Evolutionary conservation across 2,329 filamentous ascomycete genomes (phyloP), one percentile per base, ranked within the genome.

Genomic region (Ophiostoma angusticollis): DNA sequence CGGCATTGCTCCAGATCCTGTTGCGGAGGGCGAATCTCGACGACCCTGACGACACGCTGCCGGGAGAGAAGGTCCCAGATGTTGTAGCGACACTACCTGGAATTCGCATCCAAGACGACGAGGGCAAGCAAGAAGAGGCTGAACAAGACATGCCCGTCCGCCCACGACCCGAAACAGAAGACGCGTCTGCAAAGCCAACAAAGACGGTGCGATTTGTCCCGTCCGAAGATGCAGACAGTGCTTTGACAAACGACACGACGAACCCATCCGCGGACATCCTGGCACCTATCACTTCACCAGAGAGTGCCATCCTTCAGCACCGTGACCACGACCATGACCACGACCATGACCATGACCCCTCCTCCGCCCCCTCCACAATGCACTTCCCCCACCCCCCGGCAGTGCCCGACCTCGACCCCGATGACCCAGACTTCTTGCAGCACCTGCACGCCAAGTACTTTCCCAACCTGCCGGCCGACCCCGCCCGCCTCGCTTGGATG

Each of bases 371-470:
- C 22, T 14, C 21, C 9, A 13, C 36, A 6, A 66, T 70, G 12
- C 81, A 84, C 60, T 84, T 79, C 58, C 79, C 78, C 9, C 58
- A 57, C 12, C n/a, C 62, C 58, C 47, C 45, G 2, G 65, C 58
- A 30, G 57, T 70, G 6, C 81, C 82, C 9, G 79, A 85, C 43
- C 79, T 96, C 46, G 84, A 96, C 56, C 86, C 87, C 0, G 67
- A 74, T 27, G 84, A 87, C 43, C 80, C 84, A 0, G 69, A 84
- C 53, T 96, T 96, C 62, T 77, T 96, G 42, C 62, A 74, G 33
- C 80, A 84, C 41, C 74, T 98, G 6, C 87, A 94, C 65, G 63
- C 77, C 17, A 94, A 95, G 58, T 98, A 94, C 70, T 98, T 95
- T 60, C 87, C 91, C 11, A 74, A 78, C 45, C 78, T 94, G 1